These are phyloP conservation scores for Xerocomellus amylosporus DNA, from an alignment of 768 basidiomycete genomes.

Conservation along the genomic window DNA sequence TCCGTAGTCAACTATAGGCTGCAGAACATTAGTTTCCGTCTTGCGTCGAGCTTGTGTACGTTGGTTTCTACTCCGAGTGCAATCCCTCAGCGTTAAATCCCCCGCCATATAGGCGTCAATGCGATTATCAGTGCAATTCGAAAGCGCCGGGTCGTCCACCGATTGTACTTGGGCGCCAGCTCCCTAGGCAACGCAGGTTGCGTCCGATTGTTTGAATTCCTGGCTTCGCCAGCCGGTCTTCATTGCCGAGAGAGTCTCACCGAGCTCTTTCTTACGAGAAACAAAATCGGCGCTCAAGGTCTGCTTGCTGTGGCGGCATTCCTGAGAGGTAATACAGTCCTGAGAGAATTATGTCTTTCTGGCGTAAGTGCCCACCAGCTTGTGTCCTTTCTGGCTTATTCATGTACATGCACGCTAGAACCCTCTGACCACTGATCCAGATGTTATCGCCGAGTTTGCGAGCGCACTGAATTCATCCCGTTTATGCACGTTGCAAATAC, in stretches of 20 bases:
- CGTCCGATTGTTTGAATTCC: slow-evolving; percentile 49
- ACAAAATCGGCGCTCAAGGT: slow-evolving; percentile 53
- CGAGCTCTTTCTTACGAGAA: slow-evolving; percentile 58
- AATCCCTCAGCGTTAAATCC: neutral
- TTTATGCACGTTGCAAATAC: slow-evolving; percentile 49
- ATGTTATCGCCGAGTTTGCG: slow-evolving; percentile 40
- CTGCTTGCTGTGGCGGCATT: slow-evolving; percentile 53
- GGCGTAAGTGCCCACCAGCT: slow-evolving; percentile 42
- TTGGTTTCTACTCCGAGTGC: neutral
- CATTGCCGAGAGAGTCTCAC: slow-evolving; percentile 40
- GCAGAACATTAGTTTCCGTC: slow-evolving; percentile 27
- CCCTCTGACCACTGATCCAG: slow-evolving; percentile 37
- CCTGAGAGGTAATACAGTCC: slow-evolving; percentile 42
- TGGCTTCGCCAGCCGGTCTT: slow-evolving; percentile 47
- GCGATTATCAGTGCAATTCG: slow-evolving; percentile 47
- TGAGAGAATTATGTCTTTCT: slow-evolving; percentile 54
- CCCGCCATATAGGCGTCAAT: slow-evolving; percentile 43
- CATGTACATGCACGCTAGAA: slow-evolving; percentile 34
- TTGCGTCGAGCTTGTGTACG: slow-evolving; percentile 30
- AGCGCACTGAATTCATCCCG: slow-evolving; percentile 53
- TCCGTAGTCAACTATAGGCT: slow-evolving; percentile 23
- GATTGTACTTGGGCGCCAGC: slow-evolving; percentile 56
- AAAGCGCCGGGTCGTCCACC: slow-evolving; percentile 46
- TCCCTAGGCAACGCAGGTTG: slow-evolving; percentile 58
- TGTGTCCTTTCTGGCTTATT: slow-evolving; percentile 9